These are phyloP conservation scores for Microcyclosporella mali DNA, from an alignment of 2,329 filamentous ascomycete species.

Conservation along the genomic window DNA sequence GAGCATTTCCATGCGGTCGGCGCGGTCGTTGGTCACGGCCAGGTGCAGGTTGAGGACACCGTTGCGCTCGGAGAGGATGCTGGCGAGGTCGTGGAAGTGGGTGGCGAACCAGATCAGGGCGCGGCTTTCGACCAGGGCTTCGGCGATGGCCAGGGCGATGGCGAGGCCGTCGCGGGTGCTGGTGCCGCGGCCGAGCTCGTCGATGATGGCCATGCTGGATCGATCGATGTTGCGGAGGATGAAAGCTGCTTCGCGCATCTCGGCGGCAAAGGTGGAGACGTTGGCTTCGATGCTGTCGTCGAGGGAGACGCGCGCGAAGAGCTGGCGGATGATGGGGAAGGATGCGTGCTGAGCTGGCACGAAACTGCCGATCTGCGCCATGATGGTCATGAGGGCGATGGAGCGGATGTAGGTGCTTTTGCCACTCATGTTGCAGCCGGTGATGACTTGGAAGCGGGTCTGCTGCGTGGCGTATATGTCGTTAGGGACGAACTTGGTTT, in stretches of 20 bases:
- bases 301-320: slow-evolving; percentile 82
- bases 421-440: slow-evolving; percentile 96
- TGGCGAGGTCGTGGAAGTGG: slow-evolving; percentile 78
- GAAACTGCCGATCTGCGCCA: slow-evolving; percentile 90
- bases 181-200: slow-evolving; percentile 87
- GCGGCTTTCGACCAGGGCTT: slow-evolving; percentile 71
- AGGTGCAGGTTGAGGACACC: slow-evolving; percentile 82
- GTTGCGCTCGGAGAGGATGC: slow-evolving; percentile 64
- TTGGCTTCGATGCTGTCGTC: slow-evolving; percentile 87
- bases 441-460: slow-evolving; percentile 84
- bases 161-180: slow-evolving; percentile 82
- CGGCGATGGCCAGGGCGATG: slow-evolving; percentile 83
- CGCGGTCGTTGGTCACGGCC: slow-evolving; percentile 52
- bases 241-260: slow-evolving; percentile 95
- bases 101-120: slow-evolving; percentile 89
- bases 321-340: slow-evolving; percentile 70
- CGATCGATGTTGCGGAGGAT: slow-evolving; percentile 77
- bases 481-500: slow-evolving; percentile 72
- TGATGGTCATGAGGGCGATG: slow-evolving; percentile 75
- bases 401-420: slow-evolving; percentile 93
- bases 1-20: slow-evolving; percentile 72
- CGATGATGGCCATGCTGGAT: slow-evolving; percentile 63
- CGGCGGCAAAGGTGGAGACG: slow-evolving; percentile 84
- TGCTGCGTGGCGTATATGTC: slow-evolving; percentile 80
- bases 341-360: slow-evolving; percentile 80